Evolutionary conservation across 2,329 filamentous ascomycete species (phyloP), one percentile per base, ranked within the genome.

Genomic region (Chrysoporthe deuterocubensis): DNA sequence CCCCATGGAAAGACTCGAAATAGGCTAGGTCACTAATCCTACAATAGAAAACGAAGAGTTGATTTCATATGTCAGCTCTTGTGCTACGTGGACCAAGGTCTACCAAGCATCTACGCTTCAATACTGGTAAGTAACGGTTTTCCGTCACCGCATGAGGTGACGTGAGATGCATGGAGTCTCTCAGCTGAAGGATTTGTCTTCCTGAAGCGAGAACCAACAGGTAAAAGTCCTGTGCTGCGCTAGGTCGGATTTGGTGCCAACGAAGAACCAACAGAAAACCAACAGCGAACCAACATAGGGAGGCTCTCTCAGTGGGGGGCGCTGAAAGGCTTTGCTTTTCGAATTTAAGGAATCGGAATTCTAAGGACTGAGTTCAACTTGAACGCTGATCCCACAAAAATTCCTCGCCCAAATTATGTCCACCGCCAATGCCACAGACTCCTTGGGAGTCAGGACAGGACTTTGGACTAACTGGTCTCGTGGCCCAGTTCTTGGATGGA

Each of bases 391-490:
- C 21, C 32, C 7, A 32, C 21, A 54, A 21, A 34, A 21, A 18
- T 58, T 16, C 9, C 6, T 7, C 18, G 9, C 14, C 57, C 37
- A 42, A 42, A 14, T 43, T 13, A 60, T 60, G 57, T 14, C 57
- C n/a, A 4, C 57, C 9, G 40, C 21, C n/a, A 60, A 60, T 44
- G 14, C 34, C 9, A 44, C 57, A 42, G 57, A 66, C 56, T 61
- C 64, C 34, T 32, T 60, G 34, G 57, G 57, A 32, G 70, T 71
- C 9, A 58, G 21, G 13, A 52, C 58, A 3, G 70, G 70, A 16
- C 26, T 66, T 18, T 72, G 71, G 69, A 71, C 65, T 5, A 70
- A 72, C 42, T 72, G 71, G 71, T 71, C 71, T 37, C 46, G 64
- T 26, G 71, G 21, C 26, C 44, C 54, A 21, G 59, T 67, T 1